Evolutionary conservation across 495 filamentous ascomycete species (phyloP).

Genomic region (Bryoglossum gracile): DNA sequence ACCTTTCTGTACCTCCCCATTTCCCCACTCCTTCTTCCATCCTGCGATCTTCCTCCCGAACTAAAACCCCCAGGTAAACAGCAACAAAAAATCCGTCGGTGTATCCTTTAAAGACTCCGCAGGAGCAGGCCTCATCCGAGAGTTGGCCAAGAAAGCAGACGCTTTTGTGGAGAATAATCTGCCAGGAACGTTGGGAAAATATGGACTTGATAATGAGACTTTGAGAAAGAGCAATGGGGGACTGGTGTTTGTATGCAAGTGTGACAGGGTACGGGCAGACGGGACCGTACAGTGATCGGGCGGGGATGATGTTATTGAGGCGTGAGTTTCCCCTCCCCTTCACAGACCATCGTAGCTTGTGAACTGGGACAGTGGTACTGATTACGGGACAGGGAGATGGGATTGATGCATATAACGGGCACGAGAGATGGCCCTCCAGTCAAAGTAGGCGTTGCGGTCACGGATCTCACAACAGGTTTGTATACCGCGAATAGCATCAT

Average conservation of each 20-base stretch:
- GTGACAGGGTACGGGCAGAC: constrained; percentile 78
- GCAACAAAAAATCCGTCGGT: constrained; percentile 92
- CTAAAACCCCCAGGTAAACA: constrained; percentile 58
- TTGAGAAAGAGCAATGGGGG: constrained; percentile 70
- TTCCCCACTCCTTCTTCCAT: no score
- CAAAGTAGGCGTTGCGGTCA: constrained; percentile 97
- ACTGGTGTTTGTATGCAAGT: constrained; percentile 56
- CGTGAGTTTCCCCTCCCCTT: constrained; percentile 26
- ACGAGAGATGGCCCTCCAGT: constrained; percentile 80
- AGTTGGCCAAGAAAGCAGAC: constrained; percentile 76
- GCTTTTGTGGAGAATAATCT: constrained; percentile 96
- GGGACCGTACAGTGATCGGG: constrained; percentile 79
- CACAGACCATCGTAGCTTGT: background rate
- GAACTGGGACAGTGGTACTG: background rate
- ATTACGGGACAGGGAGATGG: constrained; percentile 56
- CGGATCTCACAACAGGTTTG: constrained; percentile 87
- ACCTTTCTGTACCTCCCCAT: constrained; percentile 54
- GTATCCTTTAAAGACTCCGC: constrained; percentile 79
- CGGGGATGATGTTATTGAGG: constrained; percentile 97
- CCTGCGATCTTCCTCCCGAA: background rate
- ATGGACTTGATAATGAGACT: constrained; percentile 77
- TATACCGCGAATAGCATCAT: constrained; percentile 94
- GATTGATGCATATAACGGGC: constrained; percentile 97
- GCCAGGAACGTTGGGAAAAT: constrained; percentile 82
- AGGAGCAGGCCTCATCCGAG: constrained; percentile 79